Evolutionary conservation across 257 asterid species (phyloP).

Genomic region (Rhazya stricta): DNA sequence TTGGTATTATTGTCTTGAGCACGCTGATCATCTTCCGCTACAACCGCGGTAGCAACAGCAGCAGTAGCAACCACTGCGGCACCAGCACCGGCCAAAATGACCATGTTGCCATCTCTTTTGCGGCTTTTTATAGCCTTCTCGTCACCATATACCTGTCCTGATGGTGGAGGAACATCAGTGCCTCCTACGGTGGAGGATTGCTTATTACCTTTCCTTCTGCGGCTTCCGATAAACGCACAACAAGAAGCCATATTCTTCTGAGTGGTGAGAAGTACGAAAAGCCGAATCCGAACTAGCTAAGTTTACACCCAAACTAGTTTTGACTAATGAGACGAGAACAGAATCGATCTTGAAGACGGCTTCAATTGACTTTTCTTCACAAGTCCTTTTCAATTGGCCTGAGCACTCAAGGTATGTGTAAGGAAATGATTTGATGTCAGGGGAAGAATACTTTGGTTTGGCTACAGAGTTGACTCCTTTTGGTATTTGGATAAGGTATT

Average conservation of each 20-base stretch:
- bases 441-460: no score
- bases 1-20: not conserved
- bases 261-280: no score
- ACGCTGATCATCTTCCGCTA: not conserved
- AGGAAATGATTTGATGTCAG: no score
- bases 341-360: no score
- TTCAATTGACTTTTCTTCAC: no score
- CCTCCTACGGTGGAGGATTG: not conserved
- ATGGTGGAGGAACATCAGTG: not conserved
- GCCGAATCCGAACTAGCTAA: no score
- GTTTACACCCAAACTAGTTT: no score
- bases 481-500: no score
- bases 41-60: slow-evolving; percentile 17
- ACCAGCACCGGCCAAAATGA: slow-evolving; percentile 17
- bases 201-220: not conserved
- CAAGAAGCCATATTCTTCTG: slow-evolving; percentile 14
- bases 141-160: not conserved
- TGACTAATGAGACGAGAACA: no score
- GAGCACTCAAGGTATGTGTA: no score
- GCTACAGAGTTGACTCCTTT: no score
- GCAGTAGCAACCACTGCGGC: slow-evolving; percentile 33
- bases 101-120: slow-evolving; percentile 16
- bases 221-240: slow-evolving; percentile 7
- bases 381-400: no score
- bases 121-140: not conserved